phyloP scores from a whole-genome alignment of 1,139 yeast genomes.

The Lodderomyces pseudojiufengensis region DNA sequence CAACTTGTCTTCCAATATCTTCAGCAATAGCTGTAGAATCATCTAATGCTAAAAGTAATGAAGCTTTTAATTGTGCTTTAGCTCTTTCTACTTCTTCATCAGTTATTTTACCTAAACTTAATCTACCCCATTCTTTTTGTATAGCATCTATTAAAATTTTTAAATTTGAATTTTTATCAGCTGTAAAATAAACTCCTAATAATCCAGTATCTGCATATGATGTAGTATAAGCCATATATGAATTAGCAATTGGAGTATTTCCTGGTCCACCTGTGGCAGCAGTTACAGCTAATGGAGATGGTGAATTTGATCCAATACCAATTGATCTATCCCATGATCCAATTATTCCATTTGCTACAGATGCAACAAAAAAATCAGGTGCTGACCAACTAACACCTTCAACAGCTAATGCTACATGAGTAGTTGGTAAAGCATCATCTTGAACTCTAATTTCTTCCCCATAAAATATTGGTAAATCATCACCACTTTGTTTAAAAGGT shows the following conservation, averaged over 20 bases:
- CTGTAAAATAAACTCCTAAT: constrained; percentile 93
- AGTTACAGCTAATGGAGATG: constrained; percentile 73
- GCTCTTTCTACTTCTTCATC: constrained; percentile 91
- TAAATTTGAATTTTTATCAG: constrained; percentile 69
- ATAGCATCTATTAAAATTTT: constrained; percentile 69
- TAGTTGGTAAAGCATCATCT: constrained; percentile 79
- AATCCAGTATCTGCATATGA: constrained; percentile 96
- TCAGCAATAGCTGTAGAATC: constrained; percentile 97
- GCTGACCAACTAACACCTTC: constrained; percentile 99
- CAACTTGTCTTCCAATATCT: constrained; percentile 95
- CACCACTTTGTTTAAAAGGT: constrained; percentile 71
- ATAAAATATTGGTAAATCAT: constrained; percentile 73
- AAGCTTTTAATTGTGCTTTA: constrained; percentile 91
- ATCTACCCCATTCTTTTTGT: constrained; percentile 82
- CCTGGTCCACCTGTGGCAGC: constrained; percentile 61
- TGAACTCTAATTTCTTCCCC: constrained; percentile 86
- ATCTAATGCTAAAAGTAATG: constrained; percentile 81
- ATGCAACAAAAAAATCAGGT: constrained; percentile 90
- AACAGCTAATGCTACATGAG: constrained; percentile 91
- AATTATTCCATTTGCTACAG: constrained; percentile 93
- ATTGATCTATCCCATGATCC: constrained; percentile 97
- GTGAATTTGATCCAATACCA: constrained; percentile 70
- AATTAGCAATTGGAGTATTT: constrained; percentile 69
- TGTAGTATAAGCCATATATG: constrained; percentile 94
- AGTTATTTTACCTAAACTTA: constrained; percentile 69